Evolutionary conservation across 805 yeast species (phyloP), one percentile per base, ranked within the genome.

Genomic region (Pichia eremophila): DNA sequence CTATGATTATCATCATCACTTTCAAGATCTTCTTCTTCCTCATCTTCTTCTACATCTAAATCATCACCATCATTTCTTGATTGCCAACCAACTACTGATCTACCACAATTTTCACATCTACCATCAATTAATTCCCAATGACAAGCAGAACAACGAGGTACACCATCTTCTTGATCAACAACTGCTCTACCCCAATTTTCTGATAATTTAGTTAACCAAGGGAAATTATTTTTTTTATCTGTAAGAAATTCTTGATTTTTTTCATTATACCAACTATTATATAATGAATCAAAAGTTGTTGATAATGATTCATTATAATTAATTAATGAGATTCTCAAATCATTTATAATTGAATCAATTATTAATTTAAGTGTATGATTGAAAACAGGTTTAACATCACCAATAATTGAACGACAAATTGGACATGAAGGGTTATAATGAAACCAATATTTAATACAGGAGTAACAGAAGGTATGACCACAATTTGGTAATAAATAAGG

Each of bases 41-140:
- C 48, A 19, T 50, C 47, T 4, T 46, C 51, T 15, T 47, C 51
- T 14, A 28, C 42, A 42, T 43, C 47, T 22, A 49, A 43, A 22
- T 50, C 46, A 46, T 48, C 48, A 12, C 46, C 53, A 37, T 54
- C 55, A 10, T 35, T 38, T 41, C 54, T 39, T 31, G 42, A 43
- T 31, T 52, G 48, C 53, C 55, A 53, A 10, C 54, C 51, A 1
- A 59, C 48, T 46, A 83, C 72, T 32, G 78, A 60, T 48, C 77
- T 65, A 5, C 83, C 83, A 62, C 93, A 85, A 56, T 84, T 83
- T 7, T 77, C 70, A 57, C 93, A 85, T n/a, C 64, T 68, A 4
- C 72, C 65, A 0, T 85, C 88, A 51, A 77, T 77, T 1, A 83
- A 79, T 56, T 85, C 91, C 91, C 91, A 85, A 57, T 81, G 88